These are phyloP conservation scores for Penicillium alfredii DNA, from an alignment of 495 filamentous ascomycete genomes.

Conservation along the genomic window DNA sequence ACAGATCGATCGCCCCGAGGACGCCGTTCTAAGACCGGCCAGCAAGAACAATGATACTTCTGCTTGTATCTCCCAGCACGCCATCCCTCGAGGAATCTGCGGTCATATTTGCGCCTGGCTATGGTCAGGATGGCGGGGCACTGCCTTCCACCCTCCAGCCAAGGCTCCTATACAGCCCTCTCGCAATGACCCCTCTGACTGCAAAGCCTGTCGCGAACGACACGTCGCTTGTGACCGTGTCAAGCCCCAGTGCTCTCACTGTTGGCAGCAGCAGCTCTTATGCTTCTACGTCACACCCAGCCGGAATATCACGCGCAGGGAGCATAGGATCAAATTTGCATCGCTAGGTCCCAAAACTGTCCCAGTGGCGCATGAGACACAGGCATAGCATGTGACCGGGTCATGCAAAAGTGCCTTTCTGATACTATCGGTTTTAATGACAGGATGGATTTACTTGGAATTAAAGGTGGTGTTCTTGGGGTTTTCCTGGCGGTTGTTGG, in stretches of 20 bases:
- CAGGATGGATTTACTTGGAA: no score
- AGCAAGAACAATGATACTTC: not conserved
- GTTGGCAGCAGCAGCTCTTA: conserved; percentile 31
- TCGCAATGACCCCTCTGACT: conserved; percentile 8
- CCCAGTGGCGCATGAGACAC: not conserved
- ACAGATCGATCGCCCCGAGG: no score
- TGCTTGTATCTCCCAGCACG: conserved; percentile 2
- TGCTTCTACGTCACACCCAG: conserved; percentile 35
- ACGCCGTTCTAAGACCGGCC: not conserved
- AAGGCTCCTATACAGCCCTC: not conserved
- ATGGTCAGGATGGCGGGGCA: conserved; percentile 16
- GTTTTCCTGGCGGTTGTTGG: no score
- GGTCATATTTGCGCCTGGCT: conserved; percentile 17
- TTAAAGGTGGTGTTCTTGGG: no score
- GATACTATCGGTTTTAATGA: no score
- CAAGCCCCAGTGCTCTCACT: conserved; percentile 32
- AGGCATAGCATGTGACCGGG: no score
- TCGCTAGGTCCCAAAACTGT: not conserved
- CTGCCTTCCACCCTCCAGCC: conserved; percentile 5
- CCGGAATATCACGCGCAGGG: not conserved
- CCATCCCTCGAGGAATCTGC: conserved; percentile 11
- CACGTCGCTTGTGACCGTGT: conserved; percentile 29
- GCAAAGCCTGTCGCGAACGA: conserved; percentile 31
- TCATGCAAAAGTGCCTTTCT: no score
- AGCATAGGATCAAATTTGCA: not conserved